These are phyloP conservation scores for Gymnopus androsaceus DNA, from an alignment of 1,284 basidiomycete genomes.

Conservation along the genomic window DNA sequence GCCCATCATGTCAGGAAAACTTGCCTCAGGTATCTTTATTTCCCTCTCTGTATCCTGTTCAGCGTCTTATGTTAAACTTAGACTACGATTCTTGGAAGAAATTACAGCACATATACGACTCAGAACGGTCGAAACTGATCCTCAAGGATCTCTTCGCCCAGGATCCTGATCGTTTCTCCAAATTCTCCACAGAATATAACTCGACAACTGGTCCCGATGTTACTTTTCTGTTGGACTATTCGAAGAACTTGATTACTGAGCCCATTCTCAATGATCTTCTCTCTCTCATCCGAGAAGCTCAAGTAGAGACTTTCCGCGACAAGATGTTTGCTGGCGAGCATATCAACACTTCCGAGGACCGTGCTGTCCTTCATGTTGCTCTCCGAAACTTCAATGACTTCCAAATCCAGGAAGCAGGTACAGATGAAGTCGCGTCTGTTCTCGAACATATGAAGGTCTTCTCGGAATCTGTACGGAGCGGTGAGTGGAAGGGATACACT, in stretches of 20 bases:
- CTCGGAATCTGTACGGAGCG: conserved; percentile 82
- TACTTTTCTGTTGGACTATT: conserved; percentile 92
- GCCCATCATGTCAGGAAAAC: conserved; percentile 51
- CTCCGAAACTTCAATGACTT: conserved; percentile 84
- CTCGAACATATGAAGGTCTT: conserved; percentile 93
- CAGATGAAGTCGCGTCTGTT: conserved; percentile 81
- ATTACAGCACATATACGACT: conserved; percentile 84
- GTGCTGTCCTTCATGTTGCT: conserved; percentile 94
- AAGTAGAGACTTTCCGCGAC: conserved; percentile 84
- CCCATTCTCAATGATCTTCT: conserved; percentile 81
- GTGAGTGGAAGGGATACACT: conserved; percentile 95
- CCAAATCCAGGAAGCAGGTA: conserved; percentile 80
- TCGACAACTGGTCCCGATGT: conserved; percentile 67
- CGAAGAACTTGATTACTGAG: conserved; percentile 94
- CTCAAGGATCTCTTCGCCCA: conserved; percentile 90
- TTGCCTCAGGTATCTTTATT: conserved; percentile 46
- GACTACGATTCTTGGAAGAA: conserved; percentile 91
- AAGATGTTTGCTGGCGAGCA: conserved; percentile 95
- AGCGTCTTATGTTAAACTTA: conserved; percentile 31
- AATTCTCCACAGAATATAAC: conserved; percentile 81
- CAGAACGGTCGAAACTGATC: conserved; percentile 74
- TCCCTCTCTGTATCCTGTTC: not conserved
- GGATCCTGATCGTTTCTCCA: conserved; percentile 85
- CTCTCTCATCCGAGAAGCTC: conserved; percentile 82
- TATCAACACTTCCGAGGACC: conserved; percentile 98